Percentiles rank a stretch among this genome's conserved stretches.
Evolutionary conservation across 2,329 filamentous ascomycete genomes (phyloP).

Genomic region (Rosellinia necatrix): DNA sequence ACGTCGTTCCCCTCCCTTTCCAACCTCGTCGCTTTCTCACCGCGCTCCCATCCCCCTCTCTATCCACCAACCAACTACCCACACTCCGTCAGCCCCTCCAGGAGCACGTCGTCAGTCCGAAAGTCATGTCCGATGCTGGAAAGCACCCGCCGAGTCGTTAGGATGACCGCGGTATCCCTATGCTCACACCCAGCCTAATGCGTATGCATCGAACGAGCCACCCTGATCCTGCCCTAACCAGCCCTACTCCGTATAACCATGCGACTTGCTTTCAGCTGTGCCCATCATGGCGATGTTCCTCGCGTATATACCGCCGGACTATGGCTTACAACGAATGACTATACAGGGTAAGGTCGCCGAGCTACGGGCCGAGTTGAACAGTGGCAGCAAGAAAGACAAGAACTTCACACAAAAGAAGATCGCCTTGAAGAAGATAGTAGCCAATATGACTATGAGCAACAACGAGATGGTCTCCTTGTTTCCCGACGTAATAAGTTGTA

Average conservation of each 20-base stretch:
- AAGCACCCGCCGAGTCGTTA: slow-evolving; percentile 6
- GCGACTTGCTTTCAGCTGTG: slow-evolving; percentile 24
- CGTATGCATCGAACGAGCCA: slow-evolving; percentile 8
- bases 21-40: neutral
- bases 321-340: slow-evolving; percentile 58
- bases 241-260: slow-evolving; percentile 26
- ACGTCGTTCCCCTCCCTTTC: slow-evolving; percentile 6
- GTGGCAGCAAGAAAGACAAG: slow-evolving; percentile 97
- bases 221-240: slow-evolving; percentile 19
- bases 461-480: slow-evolving; percentile 99
- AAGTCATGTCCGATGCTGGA: neutral
- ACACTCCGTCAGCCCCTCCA: neutral
- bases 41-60: neutral
- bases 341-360: slow-evolving; percentile 98
- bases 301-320: slow-evolving; percentile 54
- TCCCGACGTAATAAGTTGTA: slow-evolving; percentile 91
- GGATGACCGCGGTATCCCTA: neutral
- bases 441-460: slow-evolving; percentile 99
- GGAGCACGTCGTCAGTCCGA: neutral
- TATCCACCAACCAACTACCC: neutral
- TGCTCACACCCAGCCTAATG: neutral
- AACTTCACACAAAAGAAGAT: slow-evolving; percentile 95
- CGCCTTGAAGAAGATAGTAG: slow-evolving; percentile 98
- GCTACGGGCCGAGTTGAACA: slow-evolving; percentile 90
- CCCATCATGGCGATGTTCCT: slow-evolving; percentile 54